phyloP scores from a whole-genome alignment of 345 rosid species.

The Nephelium lappaceum region DNA sequence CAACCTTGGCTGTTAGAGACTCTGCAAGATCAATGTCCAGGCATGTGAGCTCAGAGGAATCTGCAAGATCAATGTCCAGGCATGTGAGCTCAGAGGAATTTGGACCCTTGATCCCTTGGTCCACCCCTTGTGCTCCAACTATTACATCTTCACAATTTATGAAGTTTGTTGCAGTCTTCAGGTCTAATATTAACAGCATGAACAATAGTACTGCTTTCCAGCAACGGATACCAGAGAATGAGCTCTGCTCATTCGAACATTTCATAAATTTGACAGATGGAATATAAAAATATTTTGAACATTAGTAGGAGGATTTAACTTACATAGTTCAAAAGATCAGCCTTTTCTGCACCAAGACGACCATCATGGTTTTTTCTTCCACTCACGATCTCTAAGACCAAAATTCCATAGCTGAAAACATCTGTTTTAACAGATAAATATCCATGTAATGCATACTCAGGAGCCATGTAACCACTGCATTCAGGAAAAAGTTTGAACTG shows the following conservation, averaged over 20 bases:
- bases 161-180: neutral
- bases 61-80: neutral
- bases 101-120: neutral
- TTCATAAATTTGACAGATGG: neutral
- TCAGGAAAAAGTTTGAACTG: constrained; percentile 16
- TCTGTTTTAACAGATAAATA: constrained; percentile 79
- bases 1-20: neutral
- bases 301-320: constrained; percentile 33
- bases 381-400: constrained; percentile 81
- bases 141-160: neutral
- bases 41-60: neutral
- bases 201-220: neutral
- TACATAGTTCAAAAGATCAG: constrained; percentile 79
- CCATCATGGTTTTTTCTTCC: constrained; percentile 77
- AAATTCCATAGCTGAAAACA: constrained; percentile 84
- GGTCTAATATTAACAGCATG: neutral
- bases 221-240: neutral
- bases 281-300: neutral
- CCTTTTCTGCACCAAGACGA: constrained; percentile 50
- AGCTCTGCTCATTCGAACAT: neutral
- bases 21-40: neutral
- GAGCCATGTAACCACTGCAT: constrained; percentile 96
- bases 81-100: neutral
- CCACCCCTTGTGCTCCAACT: neutral
- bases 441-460: constrained; percentile 87